Conservation (phyloP, 257 asterid genomes). For the Solanum pimpinellifolium region DNA sequence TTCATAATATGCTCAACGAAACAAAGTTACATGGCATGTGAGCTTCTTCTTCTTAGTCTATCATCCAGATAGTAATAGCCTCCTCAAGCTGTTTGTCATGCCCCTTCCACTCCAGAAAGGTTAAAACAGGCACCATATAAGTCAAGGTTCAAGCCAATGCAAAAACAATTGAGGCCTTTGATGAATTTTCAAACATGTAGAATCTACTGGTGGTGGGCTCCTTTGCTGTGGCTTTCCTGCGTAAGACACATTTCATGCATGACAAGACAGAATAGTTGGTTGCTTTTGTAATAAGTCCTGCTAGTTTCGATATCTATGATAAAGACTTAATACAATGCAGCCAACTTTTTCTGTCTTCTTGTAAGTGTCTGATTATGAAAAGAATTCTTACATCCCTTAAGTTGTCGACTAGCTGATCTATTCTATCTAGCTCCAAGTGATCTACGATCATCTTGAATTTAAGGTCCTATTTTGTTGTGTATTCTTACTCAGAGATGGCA, state of each 20-base stretch:
- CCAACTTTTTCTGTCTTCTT: not conserved
- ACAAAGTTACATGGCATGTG: not conserved
- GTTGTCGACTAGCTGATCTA: not conserved
- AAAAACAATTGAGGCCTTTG: not conserved
- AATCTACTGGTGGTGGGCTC: not conserved
- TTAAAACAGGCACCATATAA: not conserved
- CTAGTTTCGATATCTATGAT: not conserved
- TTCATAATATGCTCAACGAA: not conserved
- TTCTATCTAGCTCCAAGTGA: not conserved
- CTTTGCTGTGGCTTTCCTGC: not conserved
- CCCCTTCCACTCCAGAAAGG: not conserved
- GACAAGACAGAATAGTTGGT: not conserved
- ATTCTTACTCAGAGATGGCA: not conserved
- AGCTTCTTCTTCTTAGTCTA: not conserved
- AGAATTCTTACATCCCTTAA: not conserved
- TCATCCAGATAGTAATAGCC: not conserved
- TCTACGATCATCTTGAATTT: not conserved
- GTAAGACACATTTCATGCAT: not conserved
- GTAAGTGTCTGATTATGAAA: not conserved
- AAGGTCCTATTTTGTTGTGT: not conserved
- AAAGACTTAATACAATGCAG: not conserved
- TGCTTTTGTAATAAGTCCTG: not conserved
- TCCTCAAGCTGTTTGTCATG: not conserved
- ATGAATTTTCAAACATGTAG: not conserved
- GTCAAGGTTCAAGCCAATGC: not conserved